A percentile compares a stretch with the other conserved stretches of the same genome.
These are phyloP conservation scores for Xanthoconium separans DNA, from an alignment of 1,284 basidiomycete genomes.

Conservation along the genomic window DNA sequence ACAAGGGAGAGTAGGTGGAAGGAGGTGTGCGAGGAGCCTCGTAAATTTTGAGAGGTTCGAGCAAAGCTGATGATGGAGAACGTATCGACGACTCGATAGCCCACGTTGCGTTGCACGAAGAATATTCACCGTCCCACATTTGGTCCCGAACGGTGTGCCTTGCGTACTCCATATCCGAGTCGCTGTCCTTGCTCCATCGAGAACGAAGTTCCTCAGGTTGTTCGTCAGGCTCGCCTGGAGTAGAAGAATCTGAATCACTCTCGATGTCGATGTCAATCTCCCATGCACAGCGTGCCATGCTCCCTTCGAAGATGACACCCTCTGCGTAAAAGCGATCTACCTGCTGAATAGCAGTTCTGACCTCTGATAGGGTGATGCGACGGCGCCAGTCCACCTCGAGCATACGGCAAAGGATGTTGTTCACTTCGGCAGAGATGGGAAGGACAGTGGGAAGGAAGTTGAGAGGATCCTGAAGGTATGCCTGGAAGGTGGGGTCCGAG, in stretches of 20 bases:
- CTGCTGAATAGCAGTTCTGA: constrained; percentile 67
- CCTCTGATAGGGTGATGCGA: constrained; percentile 67
- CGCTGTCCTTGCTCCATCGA: constrained; percentile 66
- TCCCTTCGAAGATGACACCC: constrained; percentile 74
- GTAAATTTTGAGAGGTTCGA: constrained; percentile 35
- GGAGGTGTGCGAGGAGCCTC: constrained; percentile 34
- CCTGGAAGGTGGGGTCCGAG: constrained; percentile 74
- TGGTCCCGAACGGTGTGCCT: constrained; percentile 39
- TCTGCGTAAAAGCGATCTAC: constrained; percentile 72
- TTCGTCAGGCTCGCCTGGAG: constrained; percentile 31
- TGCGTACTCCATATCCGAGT: constrained; percentile 62
- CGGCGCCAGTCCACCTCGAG: constrained; percentile 72
- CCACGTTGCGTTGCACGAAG: constrained; percentile 42
- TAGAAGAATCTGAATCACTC: constrained; percentile 50
- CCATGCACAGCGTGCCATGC: constrained; percentile 81
- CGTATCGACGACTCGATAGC: constrained; percentile 41
- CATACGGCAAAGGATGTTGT: constrained; percentile 65
- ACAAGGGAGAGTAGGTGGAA: constrained; percentile 39
- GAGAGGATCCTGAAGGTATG: constrained; percentile 63
- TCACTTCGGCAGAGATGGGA: constrained; percentile 70
- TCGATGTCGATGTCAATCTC: constrained; percentile 71
- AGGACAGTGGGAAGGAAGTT: constrained; percentile 72
- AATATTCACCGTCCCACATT: constrained; percentile 39
- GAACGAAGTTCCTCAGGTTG: constrained; percentile 39
- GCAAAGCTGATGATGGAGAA: constrained; percentile 30